These are phyloP conservation scores for Verticillium dahliae DNA, from an alignment of 2,329 filamentous ascomycete genomes.

Conservation along the genomic window DNA sequence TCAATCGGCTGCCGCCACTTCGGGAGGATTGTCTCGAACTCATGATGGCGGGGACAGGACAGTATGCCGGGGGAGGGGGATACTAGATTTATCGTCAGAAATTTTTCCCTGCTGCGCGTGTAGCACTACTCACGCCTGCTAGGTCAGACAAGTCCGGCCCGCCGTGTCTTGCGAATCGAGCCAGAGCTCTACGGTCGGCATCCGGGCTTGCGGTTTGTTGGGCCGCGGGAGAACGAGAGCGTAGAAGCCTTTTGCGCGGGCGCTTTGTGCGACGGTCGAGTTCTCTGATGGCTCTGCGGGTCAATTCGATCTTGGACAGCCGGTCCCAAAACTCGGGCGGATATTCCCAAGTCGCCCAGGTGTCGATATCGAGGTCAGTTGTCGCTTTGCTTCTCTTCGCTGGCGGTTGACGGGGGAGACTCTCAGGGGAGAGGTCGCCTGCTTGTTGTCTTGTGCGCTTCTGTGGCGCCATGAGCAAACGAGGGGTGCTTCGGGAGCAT, in stretches of 20 bases:
- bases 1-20: conserved; percentile 4
- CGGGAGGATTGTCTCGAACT: conserved; percentile 7
- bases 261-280: too few species aligned
- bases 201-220: neutral
- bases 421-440: too few species aligned
- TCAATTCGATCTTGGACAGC: conserved; percentile 18
- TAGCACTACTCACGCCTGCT: conserved; percentile 12
- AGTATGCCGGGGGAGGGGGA: neutral
- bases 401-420: too few species aligned
- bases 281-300: conserved; percentile 17
- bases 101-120: neutral
- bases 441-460: too few species aligned
- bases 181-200: conserved; percentile 1
- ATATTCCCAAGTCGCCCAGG: neutral
- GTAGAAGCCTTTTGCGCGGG: neutral
- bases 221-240: too few species aligned
- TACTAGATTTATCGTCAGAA: neutral
- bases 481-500: too few species aligned
- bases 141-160: conserved; percentile 17
- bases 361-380: neutral
- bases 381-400: too few species aligned
- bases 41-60: conserved; percentile 4
- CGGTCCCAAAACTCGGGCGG: conserved; percentile 20
- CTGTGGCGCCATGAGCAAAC: too few species aligned
- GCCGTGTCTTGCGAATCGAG: conserved; percentile 17